phyloP scores from a whole-genome alignment of 495 filamentous ascomycete species.

The Lasiosphaeriaceae sp. region DNA sequence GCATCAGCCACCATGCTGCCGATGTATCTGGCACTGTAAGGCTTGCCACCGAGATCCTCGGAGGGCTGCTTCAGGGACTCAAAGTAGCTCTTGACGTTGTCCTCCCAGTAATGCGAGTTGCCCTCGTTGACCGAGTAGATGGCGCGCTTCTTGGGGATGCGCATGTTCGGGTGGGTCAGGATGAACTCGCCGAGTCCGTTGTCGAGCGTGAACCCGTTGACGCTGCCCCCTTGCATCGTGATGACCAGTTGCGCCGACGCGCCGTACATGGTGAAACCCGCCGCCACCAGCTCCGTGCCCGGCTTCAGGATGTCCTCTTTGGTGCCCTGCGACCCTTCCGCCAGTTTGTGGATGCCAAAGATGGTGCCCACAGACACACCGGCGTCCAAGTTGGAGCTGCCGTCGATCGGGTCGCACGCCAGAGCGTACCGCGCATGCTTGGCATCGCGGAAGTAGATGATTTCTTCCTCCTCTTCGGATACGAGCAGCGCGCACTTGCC shows the following conservation, averaged over 20 bases:
- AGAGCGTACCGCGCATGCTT: slow-evolving; percentile 86
- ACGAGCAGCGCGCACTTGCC: slow-evolving; percentile 87
- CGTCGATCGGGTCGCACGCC: slow-evolving; percentile 96
- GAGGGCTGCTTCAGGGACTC: slow-evolving; percentile 74
- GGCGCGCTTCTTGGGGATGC: slow-evolving; percentile 67
- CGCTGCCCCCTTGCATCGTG: slow-evolving; percentile 88
- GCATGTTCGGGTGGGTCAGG: slow-evolving; percentile 93
- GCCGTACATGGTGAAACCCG: slow-evolving; percentile 99
- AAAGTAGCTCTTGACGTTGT: slow-evolving; percentile 83
- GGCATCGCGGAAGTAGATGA: slow-evolving; percentile 79
- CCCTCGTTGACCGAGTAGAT: slow-evolving; percentile 99
- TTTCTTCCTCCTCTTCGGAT: slow-evolving; percentile 93
- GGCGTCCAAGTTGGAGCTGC: slow-evolving; percentile 94
- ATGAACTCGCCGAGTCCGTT: slow-evolving; percentile 97
- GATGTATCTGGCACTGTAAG: slow-evolving; percentile 92
- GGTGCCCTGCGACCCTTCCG: slow-evolving; percentile 61
- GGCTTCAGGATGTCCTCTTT: slow-evolving; percentile 83
- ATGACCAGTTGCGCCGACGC: slow-evolving; percentile 94
- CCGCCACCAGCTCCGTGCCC: slow-evolving; percentile 85
- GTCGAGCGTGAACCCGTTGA: slow-evolving; percentile 97
- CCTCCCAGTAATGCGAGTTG: slow-evolving; percentile 94
- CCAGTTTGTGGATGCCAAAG: slow-evolving; percentile 89
- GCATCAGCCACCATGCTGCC: slow-evolving; percentile 98
- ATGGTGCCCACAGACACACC: slow-evolving; percentile 98
- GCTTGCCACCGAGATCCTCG: slow-evolving; percentile 63